phyloP scores from a whole-genome alignment of 2,329 filamentous ascomycete genomes.

The Aureobasidium sp. region DNA sequence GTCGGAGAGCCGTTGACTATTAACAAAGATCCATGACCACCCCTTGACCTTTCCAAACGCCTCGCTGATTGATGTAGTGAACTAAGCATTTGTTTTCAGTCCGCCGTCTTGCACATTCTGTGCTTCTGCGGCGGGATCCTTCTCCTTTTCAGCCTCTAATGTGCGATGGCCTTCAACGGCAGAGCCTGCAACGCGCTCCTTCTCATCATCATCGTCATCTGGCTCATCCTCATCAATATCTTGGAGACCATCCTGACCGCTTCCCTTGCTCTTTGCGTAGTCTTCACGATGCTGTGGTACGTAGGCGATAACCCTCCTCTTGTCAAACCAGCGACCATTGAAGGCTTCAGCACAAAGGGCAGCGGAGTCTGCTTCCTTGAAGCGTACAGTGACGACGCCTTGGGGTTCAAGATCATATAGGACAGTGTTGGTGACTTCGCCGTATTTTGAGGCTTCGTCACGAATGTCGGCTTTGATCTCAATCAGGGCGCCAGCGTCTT shows the following conservation, averaged over 20 bases:
- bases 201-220: conserved; percentile 40
- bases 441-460: conserved; percentile 81
- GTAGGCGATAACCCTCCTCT: conserved; percentile 59
- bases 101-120: conserved; percentile 7
- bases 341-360: conserved; percentile 61
- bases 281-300: conserved; percentile 53
- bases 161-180: conserved; percentile 10
- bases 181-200: conserved; percentile 19
- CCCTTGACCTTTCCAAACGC: neutral
- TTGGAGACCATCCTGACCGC: conserved; percentile 41
- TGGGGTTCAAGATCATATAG: conserved; percentile 81
- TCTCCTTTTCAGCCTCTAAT: neutral
- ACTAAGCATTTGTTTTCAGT: neutral
- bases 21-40: neutral
- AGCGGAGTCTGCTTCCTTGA: conserved; percentile 64
- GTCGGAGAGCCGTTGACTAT: neutral
- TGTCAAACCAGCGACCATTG: conserved; percentile 73
- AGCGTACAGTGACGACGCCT: conserved; percentile 80
- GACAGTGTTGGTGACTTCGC: conserved; percentile 82
- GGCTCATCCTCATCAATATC: conserved; percentile 15
- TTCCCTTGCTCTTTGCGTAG: conserved; percentile 57
- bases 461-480: conserved; percentile 94
- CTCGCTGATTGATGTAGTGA: neutral
- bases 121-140: neutral
- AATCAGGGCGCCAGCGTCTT: conserved; percentile 72